phyloP scores from a whole-genome alignment of 345 rosid species.

The Zanthoxylum bungeanum region DNA sequence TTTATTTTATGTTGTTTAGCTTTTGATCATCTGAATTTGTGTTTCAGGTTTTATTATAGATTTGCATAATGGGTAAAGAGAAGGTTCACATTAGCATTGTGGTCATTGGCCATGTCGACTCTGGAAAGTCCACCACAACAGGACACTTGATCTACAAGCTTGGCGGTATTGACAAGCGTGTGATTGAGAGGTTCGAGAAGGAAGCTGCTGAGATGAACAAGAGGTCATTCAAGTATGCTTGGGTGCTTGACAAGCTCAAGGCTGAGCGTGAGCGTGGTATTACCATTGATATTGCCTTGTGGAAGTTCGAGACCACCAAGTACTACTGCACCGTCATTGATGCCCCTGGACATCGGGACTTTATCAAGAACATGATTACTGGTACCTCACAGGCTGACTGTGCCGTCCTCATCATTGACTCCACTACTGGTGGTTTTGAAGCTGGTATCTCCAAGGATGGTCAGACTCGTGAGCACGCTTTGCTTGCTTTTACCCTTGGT shows the following conservation, averaged over 20 bases:
- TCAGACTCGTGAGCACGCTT: conserved; percentile 31
- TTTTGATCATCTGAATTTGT: not conserved
- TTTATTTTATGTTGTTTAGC: not conserved
- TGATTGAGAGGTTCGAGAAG: conserved; percentile 75
- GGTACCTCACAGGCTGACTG: conserved; percentile 50
- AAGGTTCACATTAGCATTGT: conserved; percentile 43
- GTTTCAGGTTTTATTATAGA: not conserved
- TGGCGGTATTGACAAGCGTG: conserved; percentile 84
- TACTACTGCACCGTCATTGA: conserved; percentile 80
- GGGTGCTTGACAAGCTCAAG: conserved; percentile 82
- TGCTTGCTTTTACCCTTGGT: conserved; percentile 72
- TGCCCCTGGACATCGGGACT: conserved; percentile 70
- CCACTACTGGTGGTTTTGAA: not conserved
- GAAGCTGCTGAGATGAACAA: conserved; percentile 88
- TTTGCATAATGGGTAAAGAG: conserved; percentile 34
- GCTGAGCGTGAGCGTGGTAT: conserved; percentile 86
- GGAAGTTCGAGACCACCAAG: conserved; percentile 73
- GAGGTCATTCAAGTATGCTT: conserved; percentile 73
- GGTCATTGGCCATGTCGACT: conserved; percentile 51
- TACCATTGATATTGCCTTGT: conserved; percentile 67
- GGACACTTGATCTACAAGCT: conserved; percentile 85
- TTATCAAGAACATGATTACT: conserved; percentile 51
- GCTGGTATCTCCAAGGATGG: not conserved
- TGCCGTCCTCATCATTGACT: conserved; percentile 63
- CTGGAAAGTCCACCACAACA: conserved; percentile 68